Conservation (phyloP, 148 eudicot genomes). For the Camellia japonica region DNA sequence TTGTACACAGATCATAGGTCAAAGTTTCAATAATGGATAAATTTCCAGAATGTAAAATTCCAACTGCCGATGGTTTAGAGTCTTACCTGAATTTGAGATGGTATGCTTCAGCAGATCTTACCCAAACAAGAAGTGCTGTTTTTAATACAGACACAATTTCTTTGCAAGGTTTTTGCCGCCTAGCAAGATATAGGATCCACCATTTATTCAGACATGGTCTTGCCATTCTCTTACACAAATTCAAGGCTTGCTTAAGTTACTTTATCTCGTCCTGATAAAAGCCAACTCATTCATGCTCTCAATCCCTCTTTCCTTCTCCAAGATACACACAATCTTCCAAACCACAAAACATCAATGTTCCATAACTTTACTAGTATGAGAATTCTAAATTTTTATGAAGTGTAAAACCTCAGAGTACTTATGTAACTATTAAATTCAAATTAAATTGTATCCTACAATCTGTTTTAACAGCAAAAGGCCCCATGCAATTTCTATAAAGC, state of each 20-base stretch:
- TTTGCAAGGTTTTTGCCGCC: not conserved
- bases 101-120: not conserved
- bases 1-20: not conserved
- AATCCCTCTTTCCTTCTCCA: not conserved
- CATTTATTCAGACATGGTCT: not conserved
- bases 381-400: not conserved
- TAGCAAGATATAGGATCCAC: not conserved
- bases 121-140: not conserved
- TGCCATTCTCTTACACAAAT: not conserved
- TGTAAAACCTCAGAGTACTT: not conserved
- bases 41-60: not conserved
- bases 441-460: too few species aligned
- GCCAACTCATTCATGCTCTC: not conserved
- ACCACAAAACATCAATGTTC: not conserved
- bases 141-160: not conserved
- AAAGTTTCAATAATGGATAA: not conserved
- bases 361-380: too few species aligned
- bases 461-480: too few species aligned
- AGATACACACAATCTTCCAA: not conserved
- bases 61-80: not conserved
- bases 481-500: too few species aligned
- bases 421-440: too few species aligned
- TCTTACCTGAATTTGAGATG: not conserved
- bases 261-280: too few species aligned
- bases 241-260: not conserved